Evolutionary conservation across 192 early-diverging fungal genomes (phyloP), one percentile per base, ranked within the genome.

Genomic region (Oehlia diaphana): DNA sequence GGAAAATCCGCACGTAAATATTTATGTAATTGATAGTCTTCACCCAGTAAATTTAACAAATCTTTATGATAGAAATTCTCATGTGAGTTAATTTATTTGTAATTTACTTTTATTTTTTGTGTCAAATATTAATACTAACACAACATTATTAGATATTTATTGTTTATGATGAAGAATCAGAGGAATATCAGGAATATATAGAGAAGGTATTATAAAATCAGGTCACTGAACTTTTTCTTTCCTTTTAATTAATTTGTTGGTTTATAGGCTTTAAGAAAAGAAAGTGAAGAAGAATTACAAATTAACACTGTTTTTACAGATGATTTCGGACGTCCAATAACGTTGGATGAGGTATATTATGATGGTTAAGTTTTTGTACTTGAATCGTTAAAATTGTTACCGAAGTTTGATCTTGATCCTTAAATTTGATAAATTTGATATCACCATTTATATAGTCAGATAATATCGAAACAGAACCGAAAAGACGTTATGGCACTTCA

Each of bases 1-100:
- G 21, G 33, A 49, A 2, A 28, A 72, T 49, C 26, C 26, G 19
- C 19, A 72, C 21, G 26, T 72, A 26, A 72, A 26, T 72, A 35
- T 72, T 35, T 49, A 49, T 26, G 70, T 72, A 14, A n/a, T 72
- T n/a, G 70, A 72, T 28, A 72, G 70, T 72, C 70, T 26, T 26
- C 39, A 44, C 44, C 39, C 70, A 31, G 21, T 72, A 10, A 49
- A 72, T 72, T 49, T 72, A 26, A 33, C 19, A 35, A 69, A 69
- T 8, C 28, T 69, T 33, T 69, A 69, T 37, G 35, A 69, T 37
- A 37, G 19, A 21, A 69, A 33, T 37, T 21, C 28, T 21, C 28
- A 69, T 42, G 67, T 69, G 67, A 69, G 67, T 69, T 69, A 21
- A 39, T 14, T 16, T 10, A 28, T n/a, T 33, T 2, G 7, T 16